Evolutionary conservation across 2,329 filamentous ascomycete species (phyloP), one percentile per base, ranked within the genome.

Genomic region (Intubia oerlemansii): DNA sequence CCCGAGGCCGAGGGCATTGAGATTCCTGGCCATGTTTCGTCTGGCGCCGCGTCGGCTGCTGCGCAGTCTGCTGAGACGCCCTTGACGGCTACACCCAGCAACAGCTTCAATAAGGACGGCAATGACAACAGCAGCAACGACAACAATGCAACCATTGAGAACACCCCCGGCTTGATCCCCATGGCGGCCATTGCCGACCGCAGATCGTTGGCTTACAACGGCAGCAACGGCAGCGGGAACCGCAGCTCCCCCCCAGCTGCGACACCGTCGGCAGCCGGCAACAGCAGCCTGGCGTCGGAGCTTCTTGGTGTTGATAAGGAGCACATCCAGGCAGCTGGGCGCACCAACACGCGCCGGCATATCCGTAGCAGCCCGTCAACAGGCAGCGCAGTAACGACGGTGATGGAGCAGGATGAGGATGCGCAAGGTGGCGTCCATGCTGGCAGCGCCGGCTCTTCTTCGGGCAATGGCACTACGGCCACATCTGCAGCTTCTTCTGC

Each of bases 1-100:
- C 69, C 78, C 3, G 85, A 95, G 49, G 85, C 88, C 4, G 85
- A 95, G 49, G 85, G 84, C 1, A 53, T 81, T 2, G 79, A 85
- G 37, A 10, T 19, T 6, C 1, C 53, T 80, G 3, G 79, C 85
- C 37, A n/a, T n/a, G n/a, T n/a, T n/a, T n/a, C n/a, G n/a, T n/a
- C n/a, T n/a, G n/a, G n/a, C n/a, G n/a, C n/a, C n/a, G n/a, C n/a
- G n/a, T n/a, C n/a, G n/a, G n/a, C n/a, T n/a, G n/a, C n/a, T n/a
- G n/a, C n/a, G n/a, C n/a, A n/a, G n/a, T n/a, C n/a, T n/a, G n/a
- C n/a, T n/a, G n/a, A n/a, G n/a, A n/a, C n/a, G n/a, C n/a, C n/a
- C n/a, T n/a, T n/a, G n/a, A n/a, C n/a, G n/a, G n/a, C n/a, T n/a
- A n/a, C n/a, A n/a, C n/a, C n/a, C n/a, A n/a, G n/a, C n/a, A n/a